Percentiles rank a stretch among this genome's conserved stretches.
Conservation (phyloP, 257 asterid genomes). For the Scutellaria minor region DNA sequence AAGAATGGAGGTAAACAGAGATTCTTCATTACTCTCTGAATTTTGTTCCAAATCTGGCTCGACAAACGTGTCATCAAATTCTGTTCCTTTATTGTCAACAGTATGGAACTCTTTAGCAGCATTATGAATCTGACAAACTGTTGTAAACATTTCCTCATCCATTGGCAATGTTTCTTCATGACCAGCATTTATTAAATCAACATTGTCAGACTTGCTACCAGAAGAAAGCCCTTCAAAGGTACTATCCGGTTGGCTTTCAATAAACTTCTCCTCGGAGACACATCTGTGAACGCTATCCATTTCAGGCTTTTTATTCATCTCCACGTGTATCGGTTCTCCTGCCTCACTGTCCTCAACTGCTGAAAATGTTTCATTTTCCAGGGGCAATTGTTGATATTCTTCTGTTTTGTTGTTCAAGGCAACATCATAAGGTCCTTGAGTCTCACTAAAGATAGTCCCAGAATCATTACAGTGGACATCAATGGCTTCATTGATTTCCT, state of each 20-base stretch:
- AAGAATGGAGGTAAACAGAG: slow-evolving; percentile 36
- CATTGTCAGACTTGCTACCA: slow-evolving; percentile 35
- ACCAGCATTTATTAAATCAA: slow-evolving; percentile 27
- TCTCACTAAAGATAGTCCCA: slow-evolving; percentile 36
- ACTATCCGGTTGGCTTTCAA: slow-evolving; percentile 36
- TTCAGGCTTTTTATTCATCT: slow-evolving; percentile 37
- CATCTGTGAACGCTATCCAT: slow-evolving; percentile 40
- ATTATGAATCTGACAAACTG: slow-evolving; percentile 34
- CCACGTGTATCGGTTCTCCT: slow-evolving; percentile 30
- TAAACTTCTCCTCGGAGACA: slow-evolving; percentile 42
- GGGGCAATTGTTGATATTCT: slow-evolving; percentile 34
- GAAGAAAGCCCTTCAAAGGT: slow-evolving; percentile 40
- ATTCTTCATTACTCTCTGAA: slow-evolving; percentile 48
- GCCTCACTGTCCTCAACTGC: slow-evolving; percentile 40
- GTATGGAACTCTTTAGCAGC: slow-evolving; percentile 37
- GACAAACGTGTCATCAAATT: slow-evolving; percentile 28
- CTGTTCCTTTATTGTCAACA: slow-evolving; percentile 32
- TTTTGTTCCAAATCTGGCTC: slow-evolving; percentile 30
- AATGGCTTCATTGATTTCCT: slow-evolving; percentile 39
- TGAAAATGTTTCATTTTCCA: slow-evolving; percentile 39
- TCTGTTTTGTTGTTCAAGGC: slow-evolving; percentile 40
- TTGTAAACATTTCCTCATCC: slow-evolving; percentile 31
- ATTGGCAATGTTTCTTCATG: slow-evolving; percentile 34
- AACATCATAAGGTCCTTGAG: slow-evolving; percentile 41
- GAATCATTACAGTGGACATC: slow-evolving; percentile 36